These are phyloP conservation scores for Protomyces inundatus DNA, from an alignment of 1,139 yeast genomes.

Conservation along the genomic window DNA sequence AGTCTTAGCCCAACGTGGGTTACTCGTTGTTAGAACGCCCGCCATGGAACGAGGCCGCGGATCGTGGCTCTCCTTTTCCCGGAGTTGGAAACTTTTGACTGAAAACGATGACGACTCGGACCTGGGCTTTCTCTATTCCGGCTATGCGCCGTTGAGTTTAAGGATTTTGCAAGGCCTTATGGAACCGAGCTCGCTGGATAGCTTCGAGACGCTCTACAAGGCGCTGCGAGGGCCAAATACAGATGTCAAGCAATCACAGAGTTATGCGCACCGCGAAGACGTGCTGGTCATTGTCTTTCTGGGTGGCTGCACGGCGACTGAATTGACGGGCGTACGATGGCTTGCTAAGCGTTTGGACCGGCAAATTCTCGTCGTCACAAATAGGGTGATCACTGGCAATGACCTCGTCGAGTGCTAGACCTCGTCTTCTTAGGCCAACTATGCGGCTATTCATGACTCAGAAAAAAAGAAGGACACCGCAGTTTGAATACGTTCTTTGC, in stretches of 20 bases:
- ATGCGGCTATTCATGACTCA: no score
- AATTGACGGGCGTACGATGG: constrained; percentile 59
- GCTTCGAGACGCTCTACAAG: constrained; percentile 39
- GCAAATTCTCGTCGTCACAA: constrained; percentile 30
- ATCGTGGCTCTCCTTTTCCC: constrained; percentile 11
- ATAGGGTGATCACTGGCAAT: constrained; percentile 31
- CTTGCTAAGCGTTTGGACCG: constrained; percentile 43
- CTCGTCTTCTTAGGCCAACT: neutral
- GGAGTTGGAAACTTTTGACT: constrained; percentile 35
- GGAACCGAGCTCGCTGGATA: constrained; percentile 38
- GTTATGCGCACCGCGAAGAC: constrained; percentile 34
- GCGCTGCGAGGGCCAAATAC: constrained; percentile 40
- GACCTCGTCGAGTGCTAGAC: constrained; percentile 11
- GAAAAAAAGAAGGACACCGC: no score
- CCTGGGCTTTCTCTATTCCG: constrained; percentile 44
- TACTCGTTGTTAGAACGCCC: constrained; percentile 35
- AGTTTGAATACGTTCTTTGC: no score
- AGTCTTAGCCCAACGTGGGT: constrained; percentile 43
- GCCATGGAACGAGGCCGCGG: constrained; percentile 29
- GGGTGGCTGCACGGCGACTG: constrained; percentile 81
- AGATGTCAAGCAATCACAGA: constrained; percentile 35
- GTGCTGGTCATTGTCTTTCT: constrained; percentile 50
- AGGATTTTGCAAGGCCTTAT: constrained; percentile 41
- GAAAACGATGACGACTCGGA: constrained; percentile 38
- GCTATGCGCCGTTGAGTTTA: constrained; percentile 46